phyloP scores from a whole-genome alignment of 768 basidiomycete genomes.

The Termitomyces sp. region DNA sequence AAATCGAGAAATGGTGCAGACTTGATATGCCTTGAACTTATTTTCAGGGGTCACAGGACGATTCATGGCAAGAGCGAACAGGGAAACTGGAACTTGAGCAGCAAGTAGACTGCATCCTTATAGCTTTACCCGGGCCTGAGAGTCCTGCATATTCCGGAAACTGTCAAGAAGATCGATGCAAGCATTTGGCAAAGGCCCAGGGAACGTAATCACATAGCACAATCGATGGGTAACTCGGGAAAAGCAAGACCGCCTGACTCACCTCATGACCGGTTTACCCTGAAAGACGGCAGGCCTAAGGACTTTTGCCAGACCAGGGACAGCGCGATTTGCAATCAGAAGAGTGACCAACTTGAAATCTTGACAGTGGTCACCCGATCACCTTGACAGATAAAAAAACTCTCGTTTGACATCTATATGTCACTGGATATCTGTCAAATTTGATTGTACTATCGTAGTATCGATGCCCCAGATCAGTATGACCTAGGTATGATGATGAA shows the following conservation, averaged over 20 bases:
- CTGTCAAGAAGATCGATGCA: neutral
- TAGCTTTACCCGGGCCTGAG: neutral
- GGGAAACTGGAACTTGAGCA: neutral
- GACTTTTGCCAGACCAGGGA: too few species aligned
- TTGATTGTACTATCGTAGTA: too few species aligned
- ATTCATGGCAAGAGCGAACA: neutral
- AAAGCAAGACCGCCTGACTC: too few species aligned
- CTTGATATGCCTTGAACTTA: neutral
- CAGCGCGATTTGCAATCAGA: too few species aligned
- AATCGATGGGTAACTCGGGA: neutral
- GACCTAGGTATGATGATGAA: too few species aligned
- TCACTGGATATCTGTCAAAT: too few species aligned
- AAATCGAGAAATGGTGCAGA: neutral
- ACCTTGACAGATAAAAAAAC: too few species aligned
- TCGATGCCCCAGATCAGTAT: too few species aligned
- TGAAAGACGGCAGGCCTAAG: too few species aligned
- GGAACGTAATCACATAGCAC: neutral
- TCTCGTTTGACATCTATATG: too few species aligned
- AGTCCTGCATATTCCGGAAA: neutral
- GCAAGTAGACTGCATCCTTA: neutral
- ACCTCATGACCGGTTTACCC: neutral
- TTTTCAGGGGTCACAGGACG: neutral
- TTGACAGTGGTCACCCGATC: too few species aligned
- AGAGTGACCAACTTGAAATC: too few species aligned
- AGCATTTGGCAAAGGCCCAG: neutral